phyloP scores from a whole-genome alignment of 176 grass and related monocot species.

The Avena sativa region DNA sequence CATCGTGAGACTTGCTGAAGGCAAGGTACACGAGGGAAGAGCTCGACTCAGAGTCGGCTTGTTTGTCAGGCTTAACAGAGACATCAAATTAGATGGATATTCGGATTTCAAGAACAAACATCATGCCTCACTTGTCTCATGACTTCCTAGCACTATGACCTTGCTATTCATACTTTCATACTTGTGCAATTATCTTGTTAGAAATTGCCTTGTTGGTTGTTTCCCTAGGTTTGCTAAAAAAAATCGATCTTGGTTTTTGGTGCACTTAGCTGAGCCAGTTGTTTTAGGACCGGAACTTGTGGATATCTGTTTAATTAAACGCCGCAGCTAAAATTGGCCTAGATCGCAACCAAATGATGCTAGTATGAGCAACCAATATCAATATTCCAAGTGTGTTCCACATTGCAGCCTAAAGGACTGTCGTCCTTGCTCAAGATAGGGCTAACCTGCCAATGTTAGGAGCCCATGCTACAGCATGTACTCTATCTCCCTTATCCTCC shows the following conservation, averaged over 20 bases:
- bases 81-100: neutral
- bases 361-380: slow-evolving; percentile 22
- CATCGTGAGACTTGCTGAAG: neutral
- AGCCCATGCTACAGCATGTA: slow-evolving; percentile 91
- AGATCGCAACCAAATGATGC: slow-evolving; percentile 14
- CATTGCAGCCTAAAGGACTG: slow-evolving; percentile 25
- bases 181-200: neutral
- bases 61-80: neutral
- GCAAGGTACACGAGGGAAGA: neutral
- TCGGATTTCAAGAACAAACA: neutral
- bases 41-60: neutral
- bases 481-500: slow-evolving; percentile 65
- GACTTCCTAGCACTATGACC: neutral
- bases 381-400: slow-evolving; percentile 20
- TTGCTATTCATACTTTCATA: neutral
- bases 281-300: neutral
- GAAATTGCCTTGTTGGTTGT: neutral
- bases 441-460: slow-evolving; percentile 91
- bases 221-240: neutral
- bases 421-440: slow-evolving; percentile 19
- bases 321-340: neutral
- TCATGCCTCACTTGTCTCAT: neutral
- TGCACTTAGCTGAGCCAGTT: neutral
- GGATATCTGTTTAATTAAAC: neutral
- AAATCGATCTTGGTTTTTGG: neutral